These are phyloP conservation scores for Ambispora gerdemannii DNA, from an alignment of 192 early-diverging fungal species.

Conservation along the genomic window DNA sequence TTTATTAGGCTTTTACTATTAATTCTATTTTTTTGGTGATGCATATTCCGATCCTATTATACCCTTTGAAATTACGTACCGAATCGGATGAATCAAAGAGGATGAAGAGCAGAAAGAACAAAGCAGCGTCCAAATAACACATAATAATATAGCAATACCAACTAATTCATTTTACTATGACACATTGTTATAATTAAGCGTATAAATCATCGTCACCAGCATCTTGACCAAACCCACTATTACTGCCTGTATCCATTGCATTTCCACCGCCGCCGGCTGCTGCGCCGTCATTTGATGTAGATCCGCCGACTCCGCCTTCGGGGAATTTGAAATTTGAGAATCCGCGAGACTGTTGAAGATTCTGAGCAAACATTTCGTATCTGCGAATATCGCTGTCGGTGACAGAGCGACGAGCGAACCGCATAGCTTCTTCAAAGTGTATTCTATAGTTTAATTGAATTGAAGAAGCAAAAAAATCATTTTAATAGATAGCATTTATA, in stretches of 20 bases:
- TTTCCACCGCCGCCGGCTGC: slow-evolving; percentile 21
- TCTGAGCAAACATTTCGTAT: slow-evolving; percentile 99
- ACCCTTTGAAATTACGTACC: too few relatives aligned
- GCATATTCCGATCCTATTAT: too few relatives aligned
- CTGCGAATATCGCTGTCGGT: slow-evolving; percentile 95
- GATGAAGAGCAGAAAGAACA: too few relatives aligned
- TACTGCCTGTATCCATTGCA: slow-evolving; percentile 39
- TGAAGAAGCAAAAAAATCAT: background rate
- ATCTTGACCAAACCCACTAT: slow-evolving; percentile 61
- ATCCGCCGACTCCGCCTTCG: slow-evolving; percentile 53
- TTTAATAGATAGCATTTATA: background rate
- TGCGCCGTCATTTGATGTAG: slow-evolving; percentile 30
- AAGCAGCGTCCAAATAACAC: too few relatives aligned
- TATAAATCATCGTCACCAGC: slow-evolving; percentile 55
- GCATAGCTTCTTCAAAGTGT: slow-evolving; percentile 99
- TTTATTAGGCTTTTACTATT: too few relatives aligned
- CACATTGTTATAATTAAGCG: too few relatives aligned
- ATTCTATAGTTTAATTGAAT: slow-evolving; percentile 36
- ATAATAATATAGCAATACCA: too few relatives aligned
- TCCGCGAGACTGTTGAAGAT: slow-evolving; percentile 92
- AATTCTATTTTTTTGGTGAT: too few relatives aligned
- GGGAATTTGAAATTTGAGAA: slow-evolving; percentile 96
- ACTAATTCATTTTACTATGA: too few relatives aligned
- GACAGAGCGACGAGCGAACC: slow-evolving; percentile 92
- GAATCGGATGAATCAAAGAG: too few relatives aligned